phyloP scores from a whole-genome alignment of 140 eudicot species.

The Anethum foeniculum region DNA sequence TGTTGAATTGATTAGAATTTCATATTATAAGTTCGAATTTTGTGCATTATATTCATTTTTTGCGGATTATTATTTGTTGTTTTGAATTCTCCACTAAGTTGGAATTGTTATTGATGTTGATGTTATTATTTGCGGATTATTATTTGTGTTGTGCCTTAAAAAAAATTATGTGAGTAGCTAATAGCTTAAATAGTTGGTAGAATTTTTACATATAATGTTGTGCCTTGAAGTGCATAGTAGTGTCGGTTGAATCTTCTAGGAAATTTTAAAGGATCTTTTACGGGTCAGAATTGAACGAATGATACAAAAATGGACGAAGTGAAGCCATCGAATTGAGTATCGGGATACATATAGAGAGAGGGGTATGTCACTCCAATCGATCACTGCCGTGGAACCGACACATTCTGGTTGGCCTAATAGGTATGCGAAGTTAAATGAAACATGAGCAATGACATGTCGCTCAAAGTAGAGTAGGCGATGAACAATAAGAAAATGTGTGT shows the following conservation, averaged over 20 bases:
- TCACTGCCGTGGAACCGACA: background rate
- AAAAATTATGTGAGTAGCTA: background rate
- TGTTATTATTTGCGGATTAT: too few relatives aligned
- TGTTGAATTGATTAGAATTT: too few relatives aligned
- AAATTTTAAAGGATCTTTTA: background rate
- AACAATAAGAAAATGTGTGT: background rate
- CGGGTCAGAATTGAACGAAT: background rate
- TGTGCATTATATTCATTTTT: too few relatives aligned
- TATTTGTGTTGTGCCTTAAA: too few relatives aligned
- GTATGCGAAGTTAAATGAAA: background rate
- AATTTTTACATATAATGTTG: background rate
- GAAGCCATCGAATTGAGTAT: background rate
- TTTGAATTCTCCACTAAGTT: too few relatives aligned
- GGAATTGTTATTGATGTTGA: too few relatives aligned
- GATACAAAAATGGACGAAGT: background rate
- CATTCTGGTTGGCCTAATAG: background rate
- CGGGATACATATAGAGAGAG: background rate
- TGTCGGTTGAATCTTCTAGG: background rate
- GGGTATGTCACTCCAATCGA: background rate
- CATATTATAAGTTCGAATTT: too few relatives aligned
- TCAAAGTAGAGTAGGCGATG: background rate
- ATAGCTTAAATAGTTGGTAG: background rate
- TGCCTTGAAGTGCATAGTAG: background rate
- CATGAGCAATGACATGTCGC: background rate
- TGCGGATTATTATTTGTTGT: too few relatives aligned